phyloP scores from a whole-genome alignment of 1,284 basidiomycete genomes.

The Malassezia globosa region DNA sequence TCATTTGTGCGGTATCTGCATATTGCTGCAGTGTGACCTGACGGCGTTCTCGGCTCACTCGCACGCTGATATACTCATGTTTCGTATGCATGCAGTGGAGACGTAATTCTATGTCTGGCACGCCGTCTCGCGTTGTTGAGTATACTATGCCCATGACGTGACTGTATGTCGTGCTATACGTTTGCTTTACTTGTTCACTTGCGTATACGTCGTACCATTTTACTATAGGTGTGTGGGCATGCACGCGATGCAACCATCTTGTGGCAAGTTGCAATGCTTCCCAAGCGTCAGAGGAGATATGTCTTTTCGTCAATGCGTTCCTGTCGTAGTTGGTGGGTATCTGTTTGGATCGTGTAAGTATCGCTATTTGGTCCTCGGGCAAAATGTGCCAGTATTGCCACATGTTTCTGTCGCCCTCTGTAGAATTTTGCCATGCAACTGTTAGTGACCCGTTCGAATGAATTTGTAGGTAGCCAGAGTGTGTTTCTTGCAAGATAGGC shows the following conservation, averaged over 20 bases:
- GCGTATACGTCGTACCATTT: slow-evolving; percentile 4
- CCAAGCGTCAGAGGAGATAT: neutral
- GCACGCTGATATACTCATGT: neutral
- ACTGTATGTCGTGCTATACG: neutral
- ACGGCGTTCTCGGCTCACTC: slow-evolving; percentile 1
- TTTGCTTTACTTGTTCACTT: neutral
- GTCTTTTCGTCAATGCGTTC: neutral
- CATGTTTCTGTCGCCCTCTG: neutral
- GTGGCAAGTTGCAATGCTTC: neutral
- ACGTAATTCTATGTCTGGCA: neutral
- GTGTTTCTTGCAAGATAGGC: neutral
- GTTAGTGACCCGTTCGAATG: neutral
- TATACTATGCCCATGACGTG: slow-evolving; percentile 4
- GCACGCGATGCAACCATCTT: slow-evolving; percentile 10
- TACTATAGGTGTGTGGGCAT: slow-evolving; percentile 9
- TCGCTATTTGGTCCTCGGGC: neutral
- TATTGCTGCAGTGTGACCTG: neutral
- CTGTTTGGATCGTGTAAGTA: neutral
- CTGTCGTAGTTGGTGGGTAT: neutral
- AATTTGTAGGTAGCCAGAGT: neutral
- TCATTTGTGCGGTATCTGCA: neutral
- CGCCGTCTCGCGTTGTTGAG: slow-evolving; percentile 1
- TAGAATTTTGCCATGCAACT: neutral
- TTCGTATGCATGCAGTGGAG: neutral
- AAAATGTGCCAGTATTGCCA: neutral